phyloP scores from a whole-genome alignment of 208 protist species.

The Leptomonas pyrrhocoris region DNA sequence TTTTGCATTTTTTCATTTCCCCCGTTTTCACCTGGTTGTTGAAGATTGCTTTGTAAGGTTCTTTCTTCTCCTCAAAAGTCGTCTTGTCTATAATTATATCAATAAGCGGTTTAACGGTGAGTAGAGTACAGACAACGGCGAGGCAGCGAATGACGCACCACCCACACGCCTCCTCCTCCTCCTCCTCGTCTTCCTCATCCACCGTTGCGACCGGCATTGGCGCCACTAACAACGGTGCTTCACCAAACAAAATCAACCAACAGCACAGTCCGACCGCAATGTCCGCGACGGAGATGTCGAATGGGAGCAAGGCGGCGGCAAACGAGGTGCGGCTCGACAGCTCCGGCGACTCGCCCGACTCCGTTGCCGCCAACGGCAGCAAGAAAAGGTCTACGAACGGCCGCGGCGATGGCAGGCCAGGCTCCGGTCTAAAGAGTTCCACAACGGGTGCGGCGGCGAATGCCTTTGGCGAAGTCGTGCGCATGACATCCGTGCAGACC shows the following conservation, averaged over 20 bases:
- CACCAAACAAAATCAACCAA: background rate
- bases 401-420: background rate
- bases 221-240: background rate
- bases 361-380: background rate
- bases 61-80: background rate
- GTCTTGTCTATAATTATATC: background rate
- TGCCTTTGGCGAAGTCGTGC: background rate
- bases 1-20: background rate
- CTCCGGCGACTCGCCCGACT: too few species aligned
- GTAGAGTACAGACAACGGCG: background rate
- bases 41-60: background rate
- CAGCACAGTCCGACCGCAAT: background rate
- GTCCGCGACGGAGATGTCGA: constrained; percentile 5
- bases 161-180: background rate
- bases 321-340: background rate
- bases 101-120: background rate
- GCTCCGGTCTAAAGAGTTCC: background rate
- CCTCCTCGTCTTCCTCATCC: background rate
- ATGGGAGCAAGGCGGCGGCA: background rate
- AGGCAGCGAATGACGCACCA: background rate
- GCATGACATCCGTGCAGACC: background rate
- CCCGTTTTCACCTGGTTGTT: background rate
- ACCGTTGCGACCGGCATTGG: background rate
- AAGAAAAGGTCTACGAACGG: background rate
- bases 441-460: background rate